Evolutionary conservation across 805 yeast genomes (phyloP), one percentile per base, ranked within the genome.

Genomic region (Yarrowia deformans): DNA sequence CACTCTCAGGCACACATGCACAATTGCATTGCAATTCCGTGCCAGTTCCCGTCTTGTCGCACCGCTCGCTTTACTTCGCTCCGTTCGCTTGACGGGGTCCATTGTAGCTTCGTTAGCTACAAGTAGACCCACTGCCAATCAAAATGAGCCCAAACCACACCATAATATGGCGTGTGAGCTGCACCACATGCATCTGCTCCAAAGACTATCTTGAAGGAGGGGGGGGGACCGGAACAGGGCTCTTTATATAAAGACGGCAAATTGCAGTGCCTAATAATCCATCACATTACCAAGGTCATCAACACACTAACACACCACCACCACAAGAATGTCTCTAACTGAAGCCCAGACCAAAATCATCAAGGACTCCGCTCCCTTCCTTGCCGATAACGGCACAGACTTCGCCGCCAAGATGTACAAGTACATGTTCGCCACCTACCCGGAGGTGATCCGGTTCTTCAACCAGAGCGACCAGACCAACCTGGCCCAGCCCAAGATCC

Each of bases 381-480:
- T 88, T 48, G 85, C 87, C 75, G 79, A 77, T 68, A 78, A 82
- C 55, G 93, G 92, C 39, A 84, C 81, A 13, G 81, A 77, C 2
- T 77, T 89, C 61, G 87, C 93, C 9, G 75, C 81, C 14, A 78
- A 75, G 8, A 86, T 89, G 75, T 89, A 89, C 77, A 72, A 79
- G 19, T 79, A 81, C 71, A 85, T 89, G 91, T 78, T 89, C 37
- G 69, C 72, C 12, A 81, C 79, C 16, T 79, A 85, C 73, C 87
- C 87, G 1, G 87, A 84, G 72, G 85, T 88, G 9, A 81, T 81
- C 71, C 82, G 86, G n/a, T 83, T 83, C 74, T 89, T 89, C 82
- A 89, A 89, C 76, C 81, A 79, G 71, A 76, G 86, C 1, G 83
- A 89, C 76, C 93, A 89, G 77, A 74, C 72, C 48, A 79, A 82